A percentile compares a stretch with the other conserved stretches of the same genome.
Evolutionary conservation across 2,329 filamentous ascomycete species (phyloP).

Genomic region (Tolypocladium tundrense): DNA sequence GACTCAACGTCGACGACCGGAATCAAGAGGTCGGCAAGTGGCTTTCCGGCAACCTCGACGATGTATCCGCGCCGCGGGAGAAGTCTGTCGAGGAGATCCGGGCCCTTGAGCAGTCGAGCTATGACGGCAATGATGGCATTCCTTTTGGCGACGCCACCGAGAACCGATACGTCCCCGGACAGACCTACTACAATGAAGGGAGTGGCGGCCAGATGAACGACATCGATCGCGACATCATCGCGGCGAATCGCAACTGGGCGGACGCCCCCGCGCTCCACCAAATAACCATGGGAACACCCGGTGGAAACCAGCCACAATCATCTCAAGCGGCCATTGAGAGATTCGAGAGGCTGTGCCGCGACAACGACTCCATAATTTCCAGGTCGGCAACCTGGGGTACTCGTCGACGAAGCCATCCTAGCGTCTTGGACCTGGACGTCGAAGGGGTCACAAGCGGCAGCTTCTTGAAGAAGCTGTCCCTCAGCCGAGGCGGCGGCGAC

Average conservation of each 20-base stretch:
- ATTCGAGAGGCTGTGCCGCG: slow-evolving; percentile 40
- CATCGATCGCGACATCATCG: slow-evolving; percentile 40
- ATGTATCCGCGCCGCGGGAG: slow-evolving; percentile 14
- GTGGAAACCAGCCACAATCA: slow-evolving; percentile 34
- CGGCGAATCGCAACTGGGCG: slow-evolving; percentile 36
- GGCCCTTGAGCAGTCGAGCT: slow-evolving; percentile 9
- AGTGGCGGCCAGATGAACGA: slow-evolving; percentile 32
- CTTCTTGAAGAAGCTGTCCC: slow-evolving; percentile 51
- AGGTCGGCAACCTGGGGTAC: slow-evolving; percentile 62
- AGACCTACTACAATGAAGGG: slow-evolving; percentile 35
- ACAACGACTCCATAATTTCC: slow-evolving; percentile 50
- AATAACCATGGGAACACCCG: slow-evolving; percentile 25
- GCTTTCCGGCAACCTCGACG: slow-evolving; percentile 28
- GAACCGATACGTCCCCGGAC: slow-evolving; percentile 37
- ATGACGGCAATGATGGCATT: slow-evolving; percentile 31
- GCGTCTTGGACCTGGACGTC: slow-evolving; percentile 41
- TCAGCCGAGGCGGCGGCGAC: slow-evolving; percentile 32
- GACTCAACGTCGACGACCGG: slow-evolving; percentile 31
- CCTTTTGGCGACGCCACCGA: slow-evolving; percentile 35
- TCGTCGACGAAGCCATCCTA: slow-evolving; percentile 53
- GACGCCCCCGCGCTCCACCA: slow-evolving; percentile 35
- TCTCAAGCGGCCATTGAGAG: slow-evolving; percentile 43
- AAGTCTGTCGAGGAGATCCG: slow-evolving; percentile 13
- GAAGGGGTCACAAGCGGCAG: slow-evolving; percentile 48
- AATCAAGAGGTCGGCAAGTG: slow-evolving; percentile 42